These are phyloP conservation scores for Santalum album DNA, from an alignment of 164 flowering plant genomes.

Conservation along the genomic window DNA sequence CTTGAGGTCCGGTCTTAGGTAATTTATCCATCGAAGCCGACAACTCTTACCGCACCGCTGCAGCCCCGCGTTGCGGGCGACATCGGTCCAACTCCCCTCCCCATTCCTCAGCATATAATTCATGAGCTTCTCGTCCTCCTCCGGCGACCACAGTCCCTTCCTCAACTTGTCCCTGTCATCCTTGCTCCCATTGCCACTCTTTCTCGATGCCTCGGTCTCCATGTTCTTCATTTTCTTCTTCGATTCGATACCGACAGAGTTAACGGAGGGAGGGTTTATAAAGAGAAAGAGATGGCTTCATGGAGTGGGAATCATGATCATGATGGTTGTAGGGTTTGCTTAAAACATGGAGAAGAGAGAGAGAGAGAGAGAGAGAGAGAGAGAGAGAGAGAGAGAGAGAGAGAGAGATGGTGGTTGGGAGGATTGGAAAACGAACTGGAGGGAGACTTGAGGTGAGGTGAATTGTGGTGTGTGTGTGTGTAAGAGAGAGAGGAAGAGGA, in stretches of 20 bases:
- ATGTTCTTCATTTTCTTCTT: constrained; percentile 50
- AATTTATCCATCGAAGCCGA: constrained; percentile 61
- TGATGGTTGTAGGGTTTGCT: constrained; percentile 6
- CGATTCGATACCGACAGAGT: too few species aligned
- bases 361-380: constrained; percentile 8
- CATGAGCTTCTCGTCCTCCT: constrained; percentile 64
- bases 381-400: constrained; percentile 8
- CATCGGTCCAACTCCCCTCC: constrained; percentile 67
- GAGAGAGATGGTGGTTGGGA: constrained; percentile 1
- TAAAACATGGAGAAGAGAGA: constrained; percentile 15
- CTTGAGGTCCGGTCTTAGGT: constrained; percentile 58
- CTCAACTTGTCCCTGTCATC: constrained; percentile 37
- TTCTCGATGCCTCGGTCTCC: background rate
- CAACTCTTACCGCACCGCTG: constrained; percentile 67
- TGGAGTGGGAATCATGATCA: constrained; percentile 5
- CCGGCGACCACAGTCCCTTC: constrained; percentile 67
- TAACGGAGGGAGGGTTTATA: constrained; percentile 6
- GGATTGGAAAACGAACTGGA: constrained; percentile 3
- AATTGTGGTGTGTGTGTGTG: too few species aligned
- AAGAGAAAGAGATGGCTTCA: constrained; percentile 1
- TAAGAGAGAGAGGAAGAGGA: constrained; percentile 9
- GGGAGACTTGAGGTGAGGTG: background rate
- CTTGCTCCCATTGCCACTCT: too few species aligned
- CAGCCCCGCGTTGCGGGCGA: constrained; percentile 54
- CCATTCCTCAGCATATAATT: constrained; percentile 49